These are phyloP conservation scores for Leccinum longicurvipes DNA, from an alignment of 768 basidiomycete genomes.

Conservation along the genomic window DNA sequence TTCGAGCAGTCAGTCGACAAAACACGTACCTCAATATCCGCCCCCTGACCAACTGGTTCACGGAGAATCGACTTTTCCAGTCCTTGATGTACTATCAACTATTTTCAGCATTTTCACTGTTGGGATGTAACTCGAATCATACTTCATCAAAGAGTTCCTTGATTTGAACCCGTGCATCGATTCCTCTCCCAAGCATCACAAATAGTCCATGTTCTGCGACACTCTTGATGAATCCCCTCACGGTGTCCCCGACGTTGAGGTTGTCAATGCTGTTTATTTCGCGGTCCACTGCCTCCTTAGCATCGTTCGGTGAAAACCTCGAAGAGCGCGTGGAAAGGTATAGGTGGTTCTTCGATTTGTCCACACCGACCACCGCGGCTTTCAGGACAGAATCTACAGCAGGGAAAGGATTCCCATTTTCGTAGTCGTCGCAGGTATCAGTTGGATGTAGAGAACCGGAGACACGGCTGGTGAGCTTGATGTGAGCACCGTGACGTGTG, in stretches of 20 bases:
- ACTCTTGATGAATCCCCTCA: conserved; percentile 89
- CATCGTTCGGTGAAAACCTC: conserved; percentile 52
- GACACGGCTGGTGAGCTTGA: conserved; percentile 72
- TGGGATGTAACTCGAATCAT: conserved; percentile 1
- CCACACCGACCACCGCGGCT: conserved; percentile 67
- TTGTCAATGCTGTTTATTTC: conserved; percentile 63
- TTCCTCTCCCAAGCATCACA: conserved; percentile 75
- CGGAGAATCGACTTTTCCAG: conserved; percentile 80
- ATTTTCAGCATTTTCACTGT: conserved; percentile 6
- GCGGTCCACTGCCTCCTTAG: conserved; percentile 53
- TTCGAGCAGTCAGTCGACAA: background rate
- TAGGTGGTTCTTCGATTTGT: conserved; percentile 63
- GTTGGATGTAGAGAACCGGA: conserved; percentile 79
- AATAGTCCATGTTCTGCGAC: conserved; percentile 86
- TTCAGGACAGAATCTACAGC: conserved; percentile 63
- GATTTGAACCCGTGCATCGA: conserved; percentile 92
- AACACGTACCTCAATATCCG: conserved; percentile 68
- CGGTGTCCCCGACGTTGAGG: conserved; percentile 66
- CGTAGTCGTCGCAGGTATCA: conserved; percentile 80
- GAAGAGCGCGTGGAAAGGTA: conserved; percentile 81
- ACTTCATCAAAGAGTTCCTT: conserved; percentile 89
- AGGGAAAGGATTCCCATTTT: conserved; percentile 53
- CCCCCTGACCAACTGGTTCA: conserved; percentile 84
- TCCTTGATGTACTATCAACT: conserved; percentile 82
- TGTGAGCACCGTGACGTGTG: conserved; percentile 63